phyloP scores from a whole-genome alignment of 768 basidiomycete genomes.

The Lactarius hengduanensis region DNA sequence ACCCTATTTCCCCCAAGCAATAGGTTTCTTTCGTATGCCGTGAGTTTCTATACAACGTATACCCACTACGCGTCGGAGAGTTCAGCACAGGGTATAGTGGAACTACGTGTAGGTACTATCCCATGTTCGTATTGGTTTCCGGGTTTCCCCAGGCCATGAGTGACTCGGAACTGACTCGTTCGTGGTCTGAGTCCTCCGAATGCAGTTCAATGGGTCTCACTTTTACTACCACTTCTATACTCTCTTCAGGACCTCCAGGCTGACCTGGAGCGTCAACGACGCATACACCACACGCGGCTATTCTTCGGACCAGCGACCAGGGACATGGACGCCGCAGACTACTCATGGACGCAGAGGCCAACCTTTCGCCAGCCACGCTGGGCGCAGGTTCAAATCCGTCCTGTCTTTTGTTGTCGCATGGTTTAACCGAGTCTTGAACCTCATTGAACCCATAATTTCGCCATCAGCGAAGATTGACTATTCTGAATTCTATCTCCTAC shows the following conservation, averaged over 20 bases:
- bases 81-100: slow-evolving; percentile 25
- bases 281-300: slow-evolving; percentile 23
- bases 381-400: neutral
- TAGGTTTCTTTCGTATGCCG: neutral
- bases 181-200: slow-evolving; percentile 3
- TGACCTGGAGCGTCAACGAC: neutral
- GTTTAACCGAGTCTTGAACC: neutral
- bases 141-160: neutral
- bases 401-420: neutral
- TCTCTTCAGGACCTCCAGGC: neutral
- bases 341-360: slow-evolving; percentile 4
- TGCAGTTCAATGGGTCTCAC: slow-evolving; percentile 26
- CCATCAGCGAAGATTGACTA: too few species aligned
- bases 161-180: neutral
- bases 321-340: slow-evolving; percentile 25
- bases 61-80: slow-evolving; percentile 19
- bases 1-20: neutral
- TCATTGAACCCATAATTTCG: neutral
- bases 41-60: neutral
- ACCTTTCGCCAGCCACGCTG: neutral
- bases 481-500: too few species aligned
- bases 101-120: slow-evolving; percentile 22
- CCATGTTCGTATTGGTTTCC: slow-evolving; percentile 21
- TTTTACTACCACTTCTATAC: neutral
- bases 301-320: slow-evolving; percentile 25